Base-by-base conservation (phyloP, 352 stramenopile species). In the Phytophthora sp. region DNA sequence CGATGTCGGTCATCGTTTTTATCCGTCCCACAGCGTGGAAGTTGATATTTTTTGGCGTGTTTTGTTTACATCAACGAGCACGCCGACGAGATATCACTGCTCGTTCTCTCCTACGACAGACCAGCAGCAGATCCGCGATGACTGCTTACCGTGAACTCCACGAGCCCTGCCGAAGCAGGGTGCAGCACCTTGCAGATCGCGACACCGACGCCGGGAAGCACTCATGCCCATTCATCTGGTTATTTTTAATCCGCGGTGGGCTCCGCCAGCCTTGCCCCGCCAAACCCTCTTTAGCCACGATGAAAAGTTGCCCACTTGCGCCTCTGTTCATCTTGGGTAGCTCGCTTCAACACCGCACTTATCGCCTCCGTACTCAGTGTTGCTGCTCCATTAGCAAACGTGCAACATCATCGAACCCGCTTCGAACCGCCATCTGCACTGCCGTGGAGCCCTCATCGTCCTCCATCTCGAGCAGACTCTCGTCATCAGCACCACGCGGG, bases 361-460 rank as follows among this genome's bases (percentile, higher is more conserved):
- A 4, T 44, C 36, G 12, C 36, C 36, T 23, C 15, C 16, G 23
- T 23, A 23, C 33, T 53, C 31, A 57, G 1, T 57, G 26, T 13
- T 38, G 30, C 21, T 44, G 38, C 13, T 12, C 20, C 13, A 26
- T 30, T n/a, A 78, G 49, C 49, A 73, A 61, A 69, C 44, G 56
- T 35, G 63, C 71, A 67, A 79, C 23, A 21, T 70, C 54, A 16
- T 67, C 47, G 29, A 69, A 69, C 16, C 67, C 63, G 24, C 13
- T 62, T 54, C 63, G 58, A 47, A 44, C 20, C 9, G 71, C 71
- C 53, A 73, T 63, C 47, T 79, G 62, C 29, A 50, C 66, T 20
- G 71, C 62, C 21, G 63, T 76, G 8, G 42, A 57, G 15, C 63
- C 55, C 50, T 73, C 65, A 30, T 66, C 52, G 46, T 72, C 64